Conservation (phyloP, 306 rosid species). For the Dryas drummondii region DNA sequence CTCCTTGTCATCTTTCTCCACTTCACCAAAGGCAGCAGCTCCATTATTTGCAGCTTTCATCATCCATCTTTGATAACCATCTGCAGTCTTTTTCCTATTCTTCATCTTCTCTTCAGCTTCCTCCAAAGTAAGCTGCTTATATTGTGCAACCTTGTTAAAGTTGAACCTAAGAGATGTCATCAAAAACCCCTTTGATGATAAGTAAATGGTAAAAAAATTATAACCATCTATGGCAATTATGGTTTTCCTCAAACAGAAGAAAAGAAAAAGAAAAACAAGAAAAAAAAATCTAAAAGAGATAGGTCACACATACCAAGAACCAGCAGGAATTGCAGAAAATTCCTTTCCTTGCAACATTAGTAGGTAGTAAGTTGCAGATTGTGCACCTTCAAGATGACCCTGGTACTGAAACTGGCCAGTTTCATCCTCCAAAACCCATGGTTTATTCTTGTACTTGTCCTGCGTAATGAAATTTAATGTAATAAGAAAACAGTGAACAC, state of each 20-base stretch:
- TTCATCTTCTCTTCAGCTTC: slow-evolving; percentile 99
- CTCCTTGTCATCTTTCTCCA: slow-evolving; percentile 69
- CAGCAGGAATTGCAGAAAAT: slow-evolving; percentile 94
- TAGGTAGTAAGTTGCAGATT: slow-evolving; percentile 85
- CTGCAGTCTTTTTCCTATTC: slow-evolving; percentile 92
- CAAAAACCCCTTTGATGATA: not conserved
- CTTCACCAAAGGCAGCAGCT: slow-evolving; percentile 84
- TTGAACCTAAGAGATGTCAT: slow-evolving; percentile 60
- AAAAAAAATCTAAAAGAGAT: not conserved
- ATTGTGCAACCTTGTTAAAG: slow-evolving; percentile 93
- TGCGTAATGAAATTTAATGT: slow-evolving; percentile 26
- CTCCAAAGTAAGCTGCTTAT: slow-evolving; percentile 88
- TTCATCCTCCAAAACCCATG: slow-evolving; percentile 98
- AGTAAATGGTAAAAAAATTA: slow-evolving; percentile 22
- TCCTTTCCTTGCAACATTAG: slow-evolving; percentile 84
- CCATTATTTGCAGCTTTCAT: slow-evolving; percentile 95
- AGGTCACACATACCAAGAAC: slow-evolving; percentile 72
- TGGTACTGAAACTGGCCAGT: slow-evolving; percentile 84
- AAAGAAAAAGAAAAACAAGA: not conserved
- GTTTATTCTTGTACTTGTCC: slow-evolving; percentile 95
- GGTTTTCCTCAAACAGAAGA: slow-evolving; percentile 7
- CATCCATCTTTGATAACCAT: slow-evolving; percentile 99
- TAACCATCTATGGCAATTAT: not conserved
- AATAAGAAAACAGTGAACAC: not conserved
- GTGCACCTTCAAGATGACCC: slow-evolving; percentile 95